phyloP scores from a whole-genome alignment of 306 rosid genomes.

The Phaseolus lunatus region DNA sequence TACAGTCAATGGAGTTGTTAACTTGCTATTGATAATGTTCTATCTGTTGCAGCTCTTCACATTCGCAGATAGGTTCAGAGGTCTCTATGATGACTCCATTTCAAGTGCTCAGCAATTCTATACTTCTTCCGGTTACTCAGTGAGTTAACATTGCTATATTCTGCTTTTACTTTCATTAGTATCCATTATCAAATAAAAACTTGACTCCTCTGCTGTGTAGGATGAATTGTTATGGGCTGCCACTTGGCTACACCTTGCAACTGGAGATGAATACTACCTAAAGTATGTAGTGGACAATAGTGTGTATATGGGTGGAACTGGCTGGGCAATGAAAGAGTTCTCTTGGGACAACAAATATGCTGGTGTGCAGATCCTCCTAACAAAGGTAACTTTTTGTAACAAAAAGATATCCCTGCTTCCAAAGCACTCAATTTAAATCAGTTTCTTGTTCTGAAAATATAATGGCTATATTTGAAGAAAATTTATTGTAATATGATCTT shows the following conservation, averaged over 20 bases:
- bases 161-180: neutral
- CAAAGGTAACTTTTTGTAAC: slow-evolving; percentile 61
- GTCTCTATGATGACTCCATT: slow-evolving; percentile 72
- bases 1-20: neutral
- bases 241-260: slow-evolving; percentile 80
- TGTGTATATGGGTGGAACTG: slow-evolving; percentile 84
- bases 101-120: slow-evolving; percentile 65
- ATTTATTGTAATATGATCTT: neutral
- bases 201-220: slow-evolving; percentile 48
- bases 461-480: neutral
- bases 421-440: neutral
- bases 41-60: slow-evolving; percentile 70
- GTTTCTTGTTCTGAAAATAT: neutral
- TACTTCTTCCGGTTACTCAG: slow-evolving; percentile 81
- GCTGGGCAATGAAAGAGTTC: slow-evolving; percentile 84
- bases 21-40: slow-evolving; percentile 18
- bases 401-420: neutral
- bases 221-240: slow-evolving; percentile 97
- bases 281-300: slow-evolving; percentile 80
- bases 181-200: neutral
- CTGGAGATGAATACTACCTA: slow-evolving; percentile 74
- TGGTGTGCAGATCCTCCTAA: slow-evolving; percentile 78
- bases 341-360: slow-evolving; percentile 97
- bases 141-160: slow-evolving; percentile 38
- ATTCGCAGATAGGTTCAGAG: slow-evolving; percentile 82